Base-by-base conservation (phyloP, 202 grass and related monocot species). In the Panicum hallii region DNA sequence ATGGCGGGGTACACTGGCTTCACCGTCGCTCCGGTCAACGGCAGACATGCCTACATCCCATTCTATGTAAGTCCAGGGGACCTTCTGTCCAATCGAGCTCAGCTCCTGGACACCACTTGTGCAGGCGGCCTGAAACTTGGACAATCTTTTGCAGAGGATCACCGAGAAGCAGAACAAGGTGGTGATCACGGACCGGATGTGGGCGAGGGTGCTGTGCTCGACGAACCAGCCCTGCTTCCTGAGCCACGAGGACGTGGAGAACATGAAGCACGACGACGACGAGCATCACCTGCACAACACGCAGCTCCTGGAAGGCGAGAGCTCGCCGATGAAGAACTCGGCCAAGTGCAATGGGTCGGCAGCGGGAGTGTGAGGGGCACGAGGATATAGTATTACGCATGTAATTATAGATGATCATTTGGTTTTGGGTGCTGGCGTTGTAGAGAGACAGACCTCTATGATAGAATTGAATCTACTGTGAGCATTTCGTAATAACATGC, bases 181-280 rank as follows among this genome's bases (percentile, higher is more conserved):
- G n/a, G 96, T 99, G 85, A 96, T 99, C 87, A 99, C 96, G 1
- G 96, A 99, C 76, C 86, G 96, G 76, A 99, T 99, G 96, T 99
- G 96, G 96, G 96, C 96, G n/a, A 82, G 96, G 83, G 91, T 99
- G 53, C 84, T 99, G 78, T 99, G 89, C 45, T 99, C 96, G 49
- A 99, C 93, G 38, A 99, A 99, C 87, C 96, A 99, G 72, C 96
- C 93, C 14, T 95, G 93, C 75, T 99, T 99, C 87, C 77, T 99
- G 49, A 95, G 88, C 84, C 90, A 84, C 16, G 90, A 96, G 72
- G 86, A 88, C 30, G 90, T 99, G 5, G 93, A 99, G 80, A 65
- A 99, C 84, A 58, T 90, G 57, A 95, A 84, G 78, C 89, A 89
- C 48, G 81, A 92, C 14, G 74, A 92, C 41, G 89, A 92, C 34